Percentiles rank a stretch among this genome's conserved stretches.
phyloP scores from a whole-genome alignment of 148 eudicot genomes.

The Chenopodium formosanum region DNA sequence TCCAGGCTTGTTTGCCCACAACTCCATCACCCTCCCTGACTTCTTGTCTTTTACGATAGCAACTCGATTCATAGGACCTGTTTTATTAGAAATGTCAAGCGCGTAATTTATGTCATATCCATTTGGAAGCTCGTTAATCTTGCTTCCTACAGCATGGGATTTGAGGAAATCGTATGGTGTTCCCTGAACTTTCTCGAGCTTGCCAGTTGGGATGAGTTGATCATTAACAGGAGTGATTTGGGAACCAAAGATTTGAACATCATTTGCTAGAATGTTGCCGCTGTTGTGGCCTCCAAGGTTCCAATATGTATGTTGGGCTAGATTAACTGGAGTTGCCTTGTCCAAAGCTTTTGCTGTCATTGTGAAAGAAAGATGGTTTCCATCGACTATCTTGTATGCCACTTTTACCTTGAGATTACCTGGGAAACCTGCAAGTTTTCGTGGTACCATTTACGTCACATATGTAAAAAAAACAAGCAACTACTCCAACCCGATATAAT shows the following conservation, averaged over 20 bases:
- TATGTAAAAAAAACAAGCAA: too few relatives aligned
- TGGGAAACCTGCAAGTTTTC: constrained; percentile 58
- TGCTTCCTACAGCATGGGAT: constrained; percentile 45
- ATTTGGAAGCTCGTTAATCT: constrained; percentile 37
- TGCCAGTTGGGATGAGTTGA: constrained; percentile 74
- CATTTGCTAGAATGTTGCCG: constrained; percentile 57
- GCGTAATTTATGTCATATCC: constrained; percentile 80
- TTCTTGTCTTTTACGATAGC: constrained; percentile 47
- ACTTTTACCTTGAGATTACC: constrained; percentile 53
- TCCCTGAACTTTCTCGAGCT: constrained; percentile 47
- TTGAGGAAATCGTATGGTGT: constrained; percentile 72
- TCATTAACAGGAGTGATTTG: constrained; percentile 57
- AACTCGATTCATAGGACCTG: constrained; percentile 37
- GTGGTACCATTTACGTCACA: not conserved
- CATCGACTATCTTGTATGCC: constrained; percentile 38
- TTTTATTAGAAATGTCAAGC: constrained; percentile 29
- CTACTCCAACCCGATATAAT: too few relatives aligned
- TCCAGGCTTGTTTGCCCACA: constrained; percentile 61
- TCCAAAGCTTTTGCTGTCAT: constrained; percentile 63
- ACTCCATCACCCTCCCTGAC: constrained; percentile 56
- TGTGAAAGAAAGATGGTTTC: constrained; percentile 33
- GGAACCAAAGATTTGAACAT: constrained; percentile 61
- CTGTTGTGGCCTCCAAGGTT: constrained; percentile 72
- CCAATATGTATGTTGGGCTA: constrained; percentile 88
- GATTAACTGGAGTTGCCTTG: constrained; percentile 84